These are phyloP conservation scores for Bacidia gigantensis DNA, from an alignment of 495 filamentous ascomycete species.

Conservation along the genomic window DNA sequence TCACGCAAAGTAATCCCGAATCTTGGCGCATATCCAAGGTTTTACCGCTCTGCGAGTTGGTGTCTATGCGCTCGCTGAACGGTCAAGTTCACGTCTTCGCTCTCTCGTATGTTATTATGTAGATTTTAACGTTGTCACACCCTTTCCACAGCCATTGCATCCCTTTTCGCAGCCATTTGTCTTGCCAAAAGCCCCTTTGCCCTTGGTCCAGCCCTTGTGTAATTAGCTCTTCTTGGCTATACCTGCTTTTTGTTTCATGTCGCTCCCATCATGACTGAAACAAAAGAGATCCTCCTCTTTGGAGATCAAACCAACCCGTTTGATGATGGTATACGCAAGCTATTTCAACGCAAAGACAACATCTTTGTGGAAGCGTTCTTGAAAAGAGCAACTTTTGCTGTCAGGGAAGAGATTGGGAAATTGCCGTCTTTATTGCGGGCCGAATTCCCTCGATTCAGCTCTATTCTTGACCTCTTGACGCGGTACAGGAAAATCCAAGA, in stretches of 20 bases:
- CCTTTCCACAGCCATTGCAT: too few relatives aligned
- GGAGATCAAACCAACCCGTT: slow-evolving; percentile 73
- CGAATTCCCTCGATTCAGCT: slow-evolving; percentile 54
- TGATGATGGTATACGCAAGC: slow-evolving; percentile 47
- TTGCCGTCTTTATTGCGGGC: slow-evolving; percentile 45
- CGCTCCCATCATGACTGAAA: neutral
- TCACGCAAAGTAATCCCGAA: neutral
- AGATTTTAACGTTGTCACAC: too few relatives aligned
- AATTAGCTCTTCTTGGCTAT: neutral
- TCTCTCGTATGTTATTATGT: too few relatives aligned
- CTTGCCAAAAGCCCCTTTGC: neutral
- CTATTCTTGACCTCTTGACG: slow-evolving; percentile 54
- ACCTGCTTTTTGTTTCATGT: neutral
- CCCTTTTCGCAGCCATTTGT: too few relatives aligned
- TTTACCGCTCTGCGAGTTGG: neutral
- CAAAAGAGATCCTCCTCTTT: slow-evolving; percentile 31
- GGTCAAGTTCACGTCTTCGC: too few relatives aligned
- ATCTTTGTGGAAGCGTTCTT: slow-evolving; percentile 51
- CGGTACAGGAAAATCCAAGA: slow-evolving; percentile 43
- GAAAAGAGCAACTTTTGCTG: slow-evolving; percentile 42
- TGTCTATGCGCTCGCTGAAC: neutral
- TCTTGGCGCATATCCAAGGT: neutral
- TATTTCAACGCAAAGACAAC: slow-evolving; percentile 51
- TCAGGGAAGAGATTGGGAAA: slow-evolving; percentile 48
- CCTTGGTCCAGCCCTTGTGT: neutral